Base-by-base conservation (phyloP, 2,329 filamentous ascomycete genomes). In the Colletotrichum tropicicola region DNA sequence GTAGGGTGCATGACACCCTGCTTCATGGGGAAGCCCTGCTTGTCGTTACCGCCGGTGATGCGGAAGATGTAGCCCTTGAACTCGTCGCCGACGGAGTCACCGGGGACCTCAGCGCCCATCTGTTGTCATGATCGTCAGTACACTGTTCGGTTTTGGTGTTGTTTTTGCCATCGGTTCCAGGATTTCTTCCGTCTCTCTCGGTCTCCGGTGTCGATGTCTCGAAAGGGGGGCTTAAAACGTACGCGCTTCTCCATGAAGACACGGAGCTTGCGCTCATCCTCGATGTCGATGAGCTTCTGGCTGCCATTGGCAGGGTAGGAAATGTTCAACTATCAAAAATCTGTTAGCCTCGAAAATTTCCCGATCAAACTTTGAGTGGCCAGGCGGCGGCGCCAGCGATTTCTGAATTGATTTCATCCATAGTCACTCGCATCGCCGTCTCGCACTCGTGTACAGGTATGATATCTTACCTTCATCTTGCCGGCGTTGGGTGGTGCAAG, bases 11-110 rank as follows among this genome's bases (percentile, higher is more conserved):
- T 95, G 83, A 97, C 92, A 89, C 96, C 96, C 91, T 99, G 97
- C 94, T 99, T 99, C 96, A 99, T 99, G 77, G 96, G 96, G 91
- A 99, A 99, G 88, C 96, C 96, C 89, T 99, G 97, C 93, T 99
- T 99, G 92, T 99, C 96, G 92, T 99, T 99, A 82, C 97, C 96
- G 80, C 96, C 97, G 78, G 96, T 99, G 88, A 99, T 98, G 82
- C 90, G 92, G 91, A 99, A 94, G 87, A 99, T 91, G 89, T 99
- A 99, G 84, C 96, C 96, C 90, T 98, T 98, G 92, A 97, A 99
- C 87, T 99, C 96, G 81, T 98, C 94, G 79, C 96, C 96, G 79
- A 99, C 89, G 80, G 91, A 92, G 87, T 99, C 97, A 79, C 92
- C 96, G 76, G 92, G 85, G 76, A 99, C 92, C 87, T 98, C 93